Conservation (phyloP, 257 asterid genomes). For the Solanum sitiens region DNA sequence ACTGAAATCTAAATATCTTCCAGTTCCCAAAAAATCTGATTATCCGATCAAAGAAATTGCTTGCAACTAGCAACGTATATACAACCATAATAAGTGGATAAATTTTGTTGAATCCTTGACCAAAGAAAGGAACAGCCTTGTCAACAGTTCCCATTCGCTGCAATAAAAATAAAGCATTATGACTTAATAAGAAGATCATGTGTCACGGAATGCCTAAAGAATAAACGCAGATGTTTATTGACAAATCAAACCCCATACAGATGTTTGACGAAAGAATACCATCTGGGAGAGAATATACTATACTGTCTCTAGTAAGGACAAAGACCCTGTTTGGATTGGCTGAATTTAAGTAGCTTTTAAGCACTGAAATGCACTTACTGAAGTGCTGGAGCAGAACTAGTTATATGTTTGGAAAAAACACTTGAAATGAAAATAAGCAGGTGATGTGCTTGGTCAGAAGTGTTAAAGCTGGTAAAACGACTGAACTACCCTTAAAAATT, state of each 20-base stretch:
- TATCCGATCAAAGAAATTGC: conserved; percentile 86
- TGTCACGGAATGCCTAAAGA: not conserved
- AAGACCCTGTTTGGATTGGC: not conserved
- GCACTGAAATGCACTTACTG: not conserved
- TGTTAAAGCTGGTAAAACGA: not conserved
- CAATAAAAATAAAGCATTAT: conserved; percentile 16
- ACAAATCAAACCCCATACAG: not conserved
- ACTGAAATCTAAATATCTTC: conserved; percentile 67
- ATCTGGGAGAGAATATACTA: not conserved
- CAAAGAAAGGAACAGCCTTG: conserved; percentile 88
- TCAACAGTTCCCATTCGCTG: conserved; percentile 98
- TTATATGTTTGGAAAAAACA: not conserved
- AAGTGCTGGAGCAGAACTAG: not conserved
- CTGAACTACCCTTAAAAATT: not conserved
- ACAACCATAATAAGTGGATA: conserved; percentile 98
- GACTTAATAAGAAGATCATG: not conserved
- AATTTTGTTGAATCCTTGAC: conserved; percentile 81
- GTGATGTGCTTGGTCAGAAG: not conserved
- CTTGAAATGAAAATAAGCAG: not conserved
- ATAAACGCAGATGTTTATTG: not conserved
- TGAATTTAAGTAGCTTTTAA: not conserved
- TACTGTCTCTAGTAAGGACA: not conserved
- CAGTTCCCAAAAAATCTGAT: conserved; percentile 88
- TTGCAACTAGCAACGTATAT: conserved; percentile 80
- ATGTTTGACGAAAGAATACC: not conserved